These are phyloP conservation scores for Penicillium sp. DNA, from an alignment of 2,329 filamentous ascomycete species.

Conservation along the genomic window DNA sequence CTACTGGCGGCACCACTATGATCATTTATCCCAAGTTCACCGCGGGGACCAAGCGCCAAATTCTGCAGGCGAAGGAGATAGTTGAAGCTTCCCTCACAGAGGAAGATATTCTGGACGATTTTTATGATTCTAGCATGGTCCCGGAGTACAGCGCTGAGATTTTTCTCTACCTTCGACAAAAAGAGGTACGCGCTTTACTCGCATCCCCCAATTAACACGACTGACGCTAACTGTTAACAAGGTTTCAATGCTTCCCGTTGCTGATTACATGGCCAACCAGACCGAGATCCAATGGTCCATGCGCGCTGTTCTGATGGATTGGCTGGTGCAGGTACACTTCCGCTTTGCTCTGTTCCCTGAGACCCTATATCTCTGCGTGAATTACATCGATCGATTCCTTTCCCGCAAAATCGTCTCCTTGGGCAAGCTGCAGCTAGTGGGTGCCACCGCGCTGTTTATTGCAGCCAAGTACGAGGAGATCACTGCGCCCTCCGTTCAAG, in stretches of 20 bases:
- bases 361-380: constrained; percentile 90
- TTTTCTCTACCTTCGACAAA: constrained; percentile 82
- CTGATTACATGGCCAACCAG: constrained; percentile 95
- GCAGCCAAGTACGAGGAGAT: constrained; percentile 99
- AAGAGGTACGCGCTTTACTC: constrained; percentile 67
- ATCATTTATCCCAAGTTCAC: constrained; percentile 66
- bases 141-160: constrained; percentile 96
- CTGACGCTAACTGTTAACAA: constrained; percentile 31
- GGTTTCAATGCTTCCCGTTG: constrained; percentile 79
- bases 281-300: constrained; percentile 99
- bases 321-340: constrained; percentile 93
- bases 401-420: constrained; percentile 93
- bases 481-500: constrained; percentile 89
- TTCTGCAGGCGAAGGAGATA: constrained; percentile 64
- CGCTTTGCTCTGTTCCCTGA: constrained; percentile 90
- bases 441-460: constrained; percentile 91
- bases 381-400: constrained; percentile 96
- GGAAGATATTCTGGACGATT: constrained; percentile 83
- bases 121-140: constrained; percentile 95
- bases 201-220: background rate
- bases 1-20: constrained; percentile 62
- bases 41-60: constrained; percentile 65
- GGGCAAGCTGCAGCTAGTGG: constrained; percentile 91
- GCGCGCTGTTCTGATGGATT: constrained; percentile 95
- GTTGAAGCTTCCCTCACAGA: constrained; percentile 65